These are phyloP conservation scores for Trametes punicea DNA, from an alignment of 768 basidiomycete genomes.

Conservation along the genomic window DNA sequence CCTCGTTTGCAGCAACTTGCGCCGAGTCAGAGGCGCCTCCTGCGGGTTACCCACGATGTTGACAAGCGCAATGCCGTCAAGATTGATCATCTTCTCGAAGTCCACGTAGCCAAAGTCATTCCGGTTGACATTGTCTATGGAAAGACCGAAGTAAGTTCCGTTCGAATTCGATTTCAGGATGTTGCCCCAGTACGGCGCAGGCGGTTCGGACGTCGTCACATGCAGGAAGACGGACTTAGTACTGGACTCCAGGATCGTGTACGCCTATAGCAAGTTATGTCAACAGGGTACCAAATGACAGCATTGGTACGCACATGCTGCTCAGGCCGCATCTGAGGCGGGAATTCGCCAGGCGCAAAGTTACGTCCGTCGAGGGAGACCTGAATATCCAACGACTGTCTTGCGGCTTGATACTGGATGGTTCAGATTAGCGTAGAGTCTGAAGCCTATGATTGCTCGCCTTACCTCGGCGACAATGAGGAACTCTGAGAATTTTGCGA, in stretches of 20 bases:
- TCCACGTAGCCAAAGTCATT: slow-evolving; percentile 86
- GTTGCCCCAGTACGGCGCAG: slow-evolving; percentile 79
- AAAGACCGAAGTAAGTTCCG: slow-evolving; percentile 92
- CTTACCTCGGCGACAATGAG: slow-evolving; percentile 91
- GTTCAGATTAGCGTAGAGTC: background rate
- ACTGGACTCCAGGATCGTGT: slow-evolving; percentile 91
- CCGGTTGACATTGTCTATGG: slow-evolving; percentile 87
- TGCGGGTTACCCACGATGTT: slow-evolving; percentile 84
- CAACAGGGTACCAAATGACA: background rate
- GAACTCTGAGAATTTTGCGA: slow-evolving; percentile 96
- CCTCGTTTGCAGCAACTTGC: slow-evolving; percentile 74
- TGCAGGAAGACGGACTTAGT: slow-evolving; percentile 94
- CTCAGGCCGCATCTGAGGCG: slow-evolving; percentile 83
- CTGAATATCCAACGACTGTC: slow-evolving; percentile 71
- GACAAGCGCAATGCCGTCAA: slow-evolving; percentile 93
- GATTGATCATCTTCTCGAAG: slow-evolving; percentile 95
- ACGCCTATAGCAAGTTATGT: slow-evolving; percentile 50
- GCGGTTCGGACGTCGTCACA: slow-evolving; percentile 83
- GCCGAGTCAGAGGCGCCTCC: slow-evolving; percentile 66
- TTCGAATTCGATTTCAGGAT: slow-evolving; percentile 97
- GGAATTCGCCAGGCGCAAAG: slow-evolving; percentile 88
- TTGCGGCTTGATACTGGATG: slow-evolving; percentile 47
- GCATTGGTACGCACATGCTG: slow-evolving; percentile 63
- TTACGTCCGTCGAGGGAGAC: slow-evolving; percentile 88
- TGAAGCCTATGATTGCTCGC: background rate